These are phyloP conservation scores for Penicillium sp. DNA, from an alignment of 2,329 filamentous ascomycete species.

Conservation along the genomic window DNA sequence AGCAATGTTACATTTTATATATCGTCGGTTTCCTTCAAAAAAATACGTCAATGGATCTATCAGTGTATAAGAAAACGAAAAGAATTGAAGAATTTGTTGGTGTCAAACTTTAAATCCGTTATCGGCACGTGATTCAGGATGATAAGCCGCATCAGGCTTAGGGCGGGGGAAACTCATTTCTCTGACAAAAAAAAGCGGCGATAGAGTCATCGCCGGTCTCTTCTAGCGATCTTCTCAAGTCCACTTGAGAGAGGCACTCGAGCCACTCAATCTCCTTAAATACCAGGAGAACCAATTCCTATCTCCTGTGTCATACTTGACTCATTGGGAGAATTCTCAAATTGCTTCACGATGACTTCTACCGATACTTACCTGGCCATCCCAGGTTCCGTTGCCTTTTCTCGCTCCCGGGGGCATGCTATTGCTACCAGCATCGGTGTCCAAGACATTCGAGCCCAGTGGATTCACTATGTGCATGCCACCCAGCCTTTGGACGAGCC, in stretches of 20 bases:
- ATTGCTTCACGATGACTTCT: conserved; percentile 31
- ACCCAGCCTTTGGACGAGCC: conserved; percentile 46
- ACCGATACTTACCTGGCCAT: conserved; percentile 35
- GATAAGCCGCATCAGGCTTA: conserved; percentile 24
- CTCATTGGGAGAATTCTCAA: conserved; percentile 9
- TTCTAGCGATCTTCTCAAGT: conserved; percentile 20
- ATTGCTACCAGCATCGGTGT: conserved; percentile 44
- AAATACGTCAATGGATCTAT: neutral
- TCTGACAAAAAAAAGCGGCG: conserved; percentile 15
- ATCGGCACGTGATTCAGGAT: conserved; percentile 17
- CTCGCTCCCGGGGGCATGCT: conserved; percentile 43
- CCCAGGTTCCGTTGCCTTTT: conserved; percentile 44
- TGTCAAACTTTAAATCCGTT: conserved; percentile 1
- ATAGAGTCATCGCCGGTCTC: conserved; percentile 23
- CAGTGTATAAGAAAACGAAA: neutral
- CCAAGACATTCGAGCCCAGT: conserved; percentile 45
- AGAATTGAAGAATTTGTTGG: neutral
- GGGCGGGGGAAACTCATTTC: conserved; percentile 22
- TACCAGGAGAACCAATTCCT: conserved; percentile 14
- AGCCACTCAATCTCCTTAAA: conserved; percentile 20
- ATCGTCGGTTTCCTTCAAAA: neutral
- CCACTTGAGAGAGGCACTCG: conserved; percentile 23
- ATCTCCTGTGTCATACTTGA: conserved; percentile 4
- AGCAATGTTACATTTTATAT: neutral
- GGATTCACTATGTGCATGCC: conserved; percentile 64